Evolutionary conservation across 805 yeast species (phyloP).

Genomic region (Metschnikowia rubicola): DNA sequence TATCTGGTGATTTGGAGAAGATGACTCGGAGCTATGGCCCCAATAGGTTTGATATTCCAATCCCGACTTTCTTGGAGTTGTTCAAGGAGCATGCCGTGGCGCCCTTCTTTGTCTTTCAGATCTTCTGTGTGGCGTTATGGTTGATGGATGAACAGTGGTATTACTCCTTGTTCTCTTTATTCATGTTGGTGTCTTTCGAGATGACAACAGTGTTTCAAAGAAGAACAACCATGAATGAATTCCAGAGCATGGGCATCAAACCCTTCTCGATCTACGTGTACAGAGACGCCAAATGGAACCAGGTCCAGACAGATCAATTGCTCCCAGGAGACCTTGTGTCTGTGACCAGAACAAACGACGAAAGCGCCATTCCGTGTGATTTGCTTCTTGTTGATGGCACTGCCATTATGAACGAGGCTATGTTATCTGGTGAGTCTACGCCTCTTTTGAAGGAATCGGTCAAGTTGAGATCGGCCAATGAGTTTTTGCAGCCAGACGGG

Average conservation of each 20-base stretch:
- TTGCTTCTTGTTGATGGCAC: slow-evolving; percentile 81
- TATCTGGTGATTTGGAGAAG: slow-evolving; percentile 48
- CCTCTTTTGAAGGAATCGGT: slow-evolving; percentile 92
- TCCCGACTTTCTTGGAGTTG: slow-evolving; percentile 85
- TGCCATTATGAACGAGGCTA: slow-evolving; percentile 96
- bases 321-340: slow-evolving; percentile 93
- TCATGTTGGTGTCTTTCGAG: slow-evolving; percentile 92
- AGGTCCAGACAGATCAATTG: slow-evolving; percentile 66
- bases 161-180: slow-evolving; percentile 82
- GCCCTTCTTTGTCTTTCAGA: slow-evolving; percentile 94
- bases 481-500: slow-evolving; percentile 69
- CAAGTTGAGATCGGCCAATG: slow-evolving; percentile 72
- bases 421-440: slow-evolving; percentile 98
- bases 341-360: slow-evolving; percentile 83
- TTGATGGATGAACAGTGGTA: slow-evolving; percentile 96
- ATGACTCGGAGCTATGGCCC: slow-evolving; percentile 65
- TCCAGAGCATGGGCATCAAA: slow-evolving; percentile 94
- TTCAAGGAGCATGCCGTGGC: slow-evolving; percentile 98
- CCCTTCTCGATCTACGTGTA: slow-evolving; percentile 76
- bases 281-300: slow-evolving; percentile 69
- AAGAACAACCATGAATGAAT: slow-evolving; percentile 89
- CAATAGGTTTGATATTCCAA: slow-evolving; percentile 90
- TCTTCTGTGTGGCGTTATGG: slow-evolving; percentile 95
- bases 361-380: slow-evolving; percentile 92
- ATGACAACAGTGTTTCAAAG: slow-evolving; percentile 94